A percentile compares a stretch with the other conserved stretches of the same genome.
Evolutionary conservation across 305 asterid species (phyloP).

Genomic region (Stenogyne calaminthoides): DNA sequence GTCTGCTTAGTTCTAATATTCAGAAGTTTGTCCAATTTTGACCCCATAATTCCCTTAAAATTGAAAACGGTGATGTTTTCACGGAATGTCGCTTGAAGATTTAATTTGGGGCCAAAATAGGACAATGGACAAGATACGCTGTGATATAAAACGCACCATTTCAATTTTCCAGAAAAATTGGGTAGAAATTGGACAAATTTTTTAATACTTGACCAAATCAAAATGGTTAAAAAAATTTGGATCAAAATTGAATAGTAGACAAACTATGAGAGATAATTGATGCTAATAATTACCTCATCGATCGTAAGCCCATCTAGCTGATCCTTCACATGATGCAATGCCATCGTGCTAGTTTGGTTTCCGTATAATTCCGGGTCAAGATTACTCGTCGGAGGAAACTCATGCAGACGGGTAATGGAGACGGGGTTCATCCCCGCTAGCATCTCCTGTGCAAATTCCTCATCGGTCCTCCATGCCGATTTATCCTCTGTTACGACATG

Average conservation of each 20-base stretch:
- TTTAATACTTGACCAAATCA: neutral
- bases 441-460: conserved; percentile 55
- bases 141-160: too few relatives aligned
- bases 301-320: conserved; percentile 44
- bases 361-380: conserved; percentile 47
- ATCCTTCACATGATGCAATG: conserved; percentile 37
- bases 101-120: neutral
- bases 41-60: too few relatives aligned
- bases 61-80: too few relatives aligned
- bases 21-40: too few relatives aligned
- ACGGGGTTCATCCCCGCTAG: too few relatives aligned
- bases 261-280: neutral
- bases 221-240: too few relatives aligned
- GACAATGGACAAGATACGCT: neutral
- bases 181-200: neutral
- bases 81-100: too few relatives aligned
- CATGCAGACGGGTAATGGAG: conserved; percentile 48
- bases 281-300: conserved; percentile 34
- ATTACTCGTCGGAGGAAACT: conserved; percentile 51
- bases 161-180: neutral
- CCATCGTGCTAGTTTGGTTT: conserved; percentile 44
- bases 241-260: neutral
- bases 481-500: conserved; percentile 34
- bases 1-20: too few relatives aligned
- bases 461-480: conserved; percentile 59